phyloP scores from a whole-genome alignment of 208 protist species.

The Acanthamoeba sp. region DNA sequence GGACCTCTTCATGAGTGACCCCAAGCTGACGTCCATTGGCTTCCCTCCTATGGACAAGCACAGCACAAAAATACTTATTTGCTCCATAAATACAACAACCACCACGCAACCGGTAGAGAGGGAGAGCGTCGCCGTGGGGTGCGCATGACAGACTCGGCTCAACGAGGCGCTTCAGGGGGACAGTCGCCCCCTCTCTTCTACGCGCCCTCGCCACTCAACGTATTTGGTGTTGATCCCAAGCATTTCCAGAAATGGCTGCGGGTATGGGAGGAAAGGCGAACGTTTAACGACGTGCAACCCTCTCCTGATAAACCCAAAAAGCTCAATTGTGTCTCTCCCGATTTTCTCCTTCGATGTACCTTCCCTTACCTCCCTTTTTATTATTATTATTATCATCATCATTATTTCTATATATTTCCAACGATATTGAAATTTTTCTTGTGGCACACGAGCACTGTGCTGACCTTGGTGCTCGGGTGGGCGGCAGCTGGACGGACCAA shows the following conservation, averaged over 20 bases:
- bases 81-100: background rate
- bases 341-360: background rate
- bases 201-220: background rate
- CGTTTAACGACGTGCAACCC: background rate
- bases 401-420: background rate
- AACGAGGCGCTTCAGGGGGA: background rate
- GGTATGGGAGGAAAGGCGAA: background rate
- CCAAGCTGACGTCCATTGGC: no score
- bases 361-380: background rate
- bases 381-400: no score
- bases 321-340: background rate
- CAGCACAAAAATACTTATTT: no score
- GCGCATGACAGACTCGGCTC: background rate
- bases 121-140: no score
- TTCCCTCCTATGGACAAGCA: no score
- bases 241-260: slow-evolving; percentile 27
- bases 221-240: slow-evolving; percentile 7
- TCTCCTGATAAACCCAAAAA: background rate
- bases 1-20: no score
- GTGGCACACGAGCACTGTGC: no score
- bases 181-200: background rate
- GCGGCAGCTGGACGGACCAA: background rate
- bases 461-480: no score
- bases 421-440: background rate
- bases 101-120: no score